Conservation (phyloP, 257 asterid genomes). For the Euphrasia confusa region DNA sequence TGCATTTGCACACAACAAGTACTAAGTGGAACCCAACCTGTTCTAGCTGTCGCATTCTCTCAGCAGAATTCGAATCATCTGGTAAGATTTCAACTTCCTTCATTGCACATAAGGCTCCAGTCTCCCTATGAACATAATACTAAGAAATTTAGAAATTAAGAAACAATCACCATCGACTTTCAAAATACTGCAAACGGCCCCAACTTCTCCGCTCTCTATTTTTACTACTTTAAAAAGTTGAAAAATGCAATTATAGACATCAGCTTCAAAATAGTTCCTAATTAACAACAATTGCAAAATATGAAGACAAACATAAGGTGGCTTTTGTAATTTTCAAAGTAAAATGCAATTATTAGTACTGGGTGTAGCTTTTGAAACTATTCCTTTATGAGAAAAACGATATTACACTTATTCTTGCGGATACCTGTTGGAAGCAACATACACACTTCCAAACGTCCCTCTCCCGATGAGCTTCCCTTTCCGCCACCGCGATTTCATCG, state of each 20-base stretch:
- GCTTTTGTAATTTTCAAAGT: neutral
- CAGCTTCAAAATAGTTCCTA: neutral
- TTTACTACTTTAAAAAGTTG: neutral
- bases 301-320: neutral
- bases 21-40: slow-evolving; percentile 44
- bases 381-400: neutral
- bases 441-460: slow-evolving; percentile 87
- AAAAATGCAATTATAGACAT: neutral
- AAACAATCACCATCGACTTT: neutral
- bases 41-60: slow-evolving; percentile 74
- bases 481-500: slow-evolving; percentile 64
- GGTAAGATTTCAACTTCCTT: slow-evolving; percentile 88
- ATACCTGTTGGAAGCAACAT: slow-evolving; percentile 89
- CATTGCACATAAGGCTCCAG: slow-evolving; percentile 96
- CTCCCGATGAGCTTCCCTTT: slow-evolving; percentile 92
- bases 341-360: no score
- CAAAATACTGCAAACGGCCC: neutral
- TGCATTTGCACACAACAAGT: neutral
- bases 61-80: slow-evolving; percentile 75
- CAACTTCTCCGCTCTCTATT: neutral
- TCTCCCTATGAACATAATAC: slow-evolving; percentile 44
- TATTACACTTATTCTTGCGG: neutral
- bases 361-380: neutral
- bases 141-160: neutral
- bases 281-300: neutral